Percentiles rank a stretch among this genome's conserved stretches.
Conservation (phyloP, 768 basidiomycete genomes). For the Epithele typhae region DNA sequence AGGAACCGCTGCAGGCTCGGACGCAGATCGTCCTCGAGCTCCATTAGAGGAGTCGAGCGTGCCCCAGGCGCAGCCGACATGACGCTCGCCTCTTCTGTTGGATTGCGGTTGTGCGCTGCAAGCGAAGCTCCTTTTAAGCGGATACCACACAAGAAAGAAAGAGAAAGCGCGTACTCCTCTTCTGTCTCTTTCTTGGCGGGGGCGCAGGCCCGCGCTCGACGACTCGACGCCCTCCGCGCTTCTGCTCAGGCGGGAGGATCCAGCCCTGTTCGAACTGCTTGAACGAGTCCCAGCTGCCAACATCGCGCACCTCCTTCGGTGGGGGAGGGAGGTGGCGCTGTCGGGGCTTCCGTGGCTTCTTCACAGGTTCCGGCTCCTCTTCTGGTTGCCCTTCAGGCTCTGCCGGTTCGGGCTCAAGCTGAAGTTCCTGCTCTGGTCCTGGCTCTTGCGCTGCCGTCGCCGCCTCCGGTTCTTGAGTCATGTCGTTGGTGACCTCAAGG, state of each 20-base stretch:
- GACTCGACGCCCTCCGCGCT: slow-evolving; percentile 53
- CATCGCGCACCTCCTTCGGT: slow-evolving; percentile 44
- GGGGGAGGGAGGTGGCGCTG: no score
- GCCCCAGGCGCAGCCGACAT: no score
- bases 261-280: slow-evolving; percentile 81
- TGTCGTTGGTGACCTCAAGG: no score
- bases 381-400: not conserved
- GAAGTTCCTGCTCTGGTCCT: not conserved
- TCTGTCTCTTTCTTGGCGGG: slow-evolving; percentile 53
- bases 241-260: slow-evolving; percentile 76
- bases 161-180: slow-evolving; percentile 33
- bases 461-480: no score
- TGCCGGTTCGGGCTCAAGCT: not conserved
- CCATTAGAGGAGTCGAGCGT: no score
- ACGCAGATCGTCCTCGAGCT: not conserved
- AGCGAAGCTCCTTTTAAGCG: not conserved
- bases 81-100: no score
- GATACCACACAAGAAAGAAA: not conserved
- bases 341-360: not conserved
- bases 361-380: slow-evolving; percentile 5
- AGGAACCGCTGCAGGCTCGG: not conserved
- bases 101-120: slow-evolving; percentile 10
- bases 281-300: slow-evolving; percentile 73
- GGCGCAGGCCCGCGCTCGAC: slow-evolving; percentile 41
- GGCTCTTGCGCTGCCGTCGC: not conserved